These are phyloP conservation scores for Trichoderma endophyticum DNA, from an alignment of 2,329 filamentous ascomycete genomes.

Conservation along the genomic window DNA sequence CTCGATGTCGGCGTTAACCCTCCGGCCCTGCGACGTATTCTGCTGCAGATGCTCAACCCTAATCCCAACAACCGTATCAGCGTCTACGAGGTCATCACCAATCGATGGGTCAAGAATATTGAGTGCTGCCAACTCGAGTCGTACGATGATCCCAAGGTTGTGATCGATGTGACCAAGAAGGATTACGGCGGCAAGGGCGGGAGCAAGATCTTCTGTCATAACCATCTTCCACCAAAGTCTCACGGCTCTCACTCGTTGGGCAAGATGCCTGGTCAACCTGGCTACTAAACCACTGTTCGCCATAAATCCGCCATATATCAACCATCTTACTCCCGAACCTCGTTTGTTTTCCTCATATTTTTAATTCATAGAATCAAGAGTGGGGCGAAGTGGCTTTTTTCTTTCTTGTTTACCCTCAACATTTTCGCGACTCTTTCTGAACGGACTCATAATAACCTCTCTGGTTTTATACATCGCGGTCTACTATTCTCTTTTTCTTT, in stretches of 20 bases:
- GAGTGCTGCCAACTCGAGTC: constrained; percentile 76
- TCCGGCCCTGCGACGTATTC: constrained; percentile 63
- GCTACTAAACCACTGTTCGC: constrained; percentile 41
- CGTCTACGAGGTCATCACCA: constrained; percentile 65
- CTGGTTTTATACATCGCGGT: background rate
- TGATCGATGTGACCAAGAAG: constrained; percentile 62
- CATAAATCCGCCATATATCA: background rate
- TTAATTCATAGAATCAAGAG: background rate
- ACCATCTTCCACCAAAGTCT: constrained; percentile 50
- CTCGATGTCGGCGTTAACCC: constrained; percentile 66
- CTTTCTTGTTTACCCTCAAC: background rate
- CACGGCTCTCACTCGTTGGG: constrained; percentile 48
- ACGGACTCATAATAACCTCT: background rate
- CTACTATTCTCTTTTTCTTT: background rate
- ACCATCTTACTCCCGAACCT: background rate
- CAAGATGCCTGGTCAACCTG: constrained; percentile 55
- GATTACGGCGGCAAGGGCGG: constrained; percentile 41
- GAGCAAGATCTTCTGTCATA: constrained; percentile 56
- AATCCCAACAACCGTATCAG: constrained; percentile 67
- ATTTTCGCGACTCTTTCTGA: background rate
- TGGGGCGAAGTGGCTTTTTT: background rate
- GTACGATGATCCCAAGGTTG: constrained; percentile 60
- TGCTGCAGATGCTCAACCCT: constrained; percentile 81
- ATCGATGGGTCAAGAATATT: constrained; percentile 69
- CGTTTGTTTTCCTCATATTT: background rate